phyloP scores from a whole-genome alignment of 345 rosid species.

The Melaleuca alternifolia region DNA sequence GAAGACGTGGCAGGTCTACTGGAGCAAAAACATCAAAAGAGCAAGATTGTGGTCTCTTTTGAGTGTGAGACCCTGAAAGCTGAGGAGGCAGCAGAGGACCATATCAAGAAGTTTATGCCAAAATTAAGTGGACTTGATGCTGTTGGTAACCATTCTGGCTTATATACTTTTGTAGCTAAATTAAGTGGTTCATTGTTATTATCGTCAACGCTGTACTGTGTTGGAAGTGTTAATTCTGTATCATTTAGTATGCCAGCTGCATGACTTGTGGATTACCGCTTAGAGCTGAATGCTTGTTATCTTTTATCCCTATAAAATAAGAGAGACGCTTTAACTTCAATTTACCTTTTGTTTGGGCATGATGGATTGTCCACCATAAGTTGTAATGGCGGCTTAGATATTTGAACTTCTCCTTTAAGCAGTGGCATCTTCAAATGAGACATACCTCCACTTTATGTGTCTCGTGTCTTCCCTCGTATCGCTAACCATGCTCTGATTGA shows the following conservation, averaged over 20 bases:
- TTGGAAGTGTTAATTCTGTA: not conserved
- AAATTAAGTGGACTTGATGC: slow-evolving; percentile 77
- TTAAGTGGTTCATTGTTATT: not conserved
- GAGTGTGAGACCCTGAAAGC: slow-evolving; percentile 93
- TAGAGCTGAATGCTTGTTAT: not conserved
- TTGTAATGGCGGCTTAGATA: not conserved
- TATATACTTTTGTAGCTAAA: not conserved
- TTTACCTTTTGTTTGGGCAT: not conserved
- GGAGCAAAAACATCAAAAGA: slow-evolving; percentile 52
- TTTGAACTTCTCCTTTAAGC: not conserved
- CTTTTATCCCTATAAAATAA: not conserved
- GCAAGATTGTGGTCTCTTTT: slow-evolving; percentile 51
- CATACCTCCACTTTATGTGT: not conserved
- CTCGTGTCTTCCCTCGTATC: not conserved
- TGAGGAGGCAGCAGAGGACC: slow-evolving; percentile 84
- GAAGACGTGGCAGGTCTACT: slow-evolving; percentile 63
- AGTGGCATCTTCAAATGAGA: not conserved
- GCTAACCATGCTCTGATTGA: not conserved
- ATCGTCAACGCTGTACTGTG: not conserved
- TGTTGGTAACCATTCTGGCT: slow-evolving; percentile 42
- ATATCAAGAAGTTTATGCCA: slow-evolving; percentile 75
- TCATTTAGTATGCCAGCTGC: not conserved
- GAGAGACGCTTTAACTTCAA: not conserved
- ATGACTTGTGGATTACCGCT: not conserved
- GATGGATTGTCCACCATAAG: not conserved